Base-by-base conservation (phyloP, 2,329 filamentous ascomycete species). In the Lachnellula hyalina region DNA sequence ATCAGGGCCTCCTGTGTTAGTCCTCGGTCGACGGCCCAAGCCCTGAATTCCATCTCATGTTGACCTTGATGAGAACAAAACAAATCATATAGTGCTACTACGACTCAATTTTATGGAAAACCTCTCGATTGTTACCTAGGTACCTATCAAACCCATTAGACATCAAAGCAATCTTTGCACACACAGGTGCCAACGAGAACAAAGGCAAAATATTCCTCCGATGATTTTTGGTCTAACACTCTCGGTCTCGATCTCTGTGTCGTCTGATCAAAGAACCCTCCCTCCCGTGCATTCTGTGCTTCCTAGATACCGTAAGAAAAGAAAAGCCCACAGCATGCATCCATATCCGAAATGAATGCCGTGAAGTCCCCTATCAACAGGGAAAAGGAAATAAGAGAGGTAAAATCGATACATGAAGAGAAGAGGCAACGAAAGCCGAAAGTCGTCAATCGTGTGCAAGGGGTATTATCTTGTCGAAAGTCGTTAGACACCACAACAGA, bases 381-480 rank as follows among this genome's bases (percentile, higher is more conserved):
- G 47, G 41, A 48, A 52, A 58, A 45, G 41, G 51, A 50, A 47
- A 57, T 52, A 54, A 56, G 51, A 53, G 42, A 49, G 28, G 25
- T 35, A 62, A 65, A 62, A 48, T 65, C 57, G 57, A 66, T 65
- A 67, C 63, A 66, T 51, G 62, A 65, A 66, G 55, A 55, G 52
- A 65, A 66, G 55, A 56, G 52, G 44, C 38, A 61, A 55, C 56
- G 61, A 63, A 28, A 63, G 60, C 51, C 48, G 59, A 57, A 62
- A 63, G 42, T 65, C 64, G 57, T 66, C 59, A 64, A 61, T 66
- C 64, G 59, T 65, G 51, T 59, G 57, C 54, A 60, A 44, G 38
- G 63, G 64, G 65, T 66, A 65, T 67, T 58, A 66, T 65, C 59
- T 52, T 61, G 52, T 63, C 53, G 57, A 23, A 65, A 61, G 58